A percentile compares a stretch with the other conserved stretches of the same genome.
phyloP scores from a whole-genome alignment of 345 rosid species.

The Excoecaria cochinchinensis region DNA sequence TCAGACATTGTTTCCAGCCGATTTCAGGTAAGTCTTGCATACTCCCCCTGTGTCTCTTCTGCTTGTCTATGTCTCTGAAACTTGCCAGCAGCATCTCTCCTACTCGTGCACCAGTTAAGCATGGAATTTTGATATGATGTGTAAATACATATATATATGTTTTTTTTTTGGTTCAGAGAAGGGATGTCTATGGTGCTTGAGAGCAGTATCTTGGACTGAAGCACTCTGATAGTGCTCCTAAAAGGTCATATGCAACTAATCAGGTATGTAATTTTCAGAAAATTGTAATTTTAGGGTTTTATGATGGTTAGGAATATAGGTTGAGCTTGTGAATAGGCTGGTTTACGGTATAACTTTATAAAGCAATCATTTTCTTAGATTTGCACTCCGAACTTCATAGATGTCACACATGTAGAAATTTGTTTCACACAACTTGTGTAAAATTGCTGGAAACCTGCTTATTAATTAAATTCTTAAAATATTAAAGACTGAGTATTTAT shows the following conservation, averaged over 20 bases:
- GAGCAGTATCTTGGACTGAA: conserved; percentile 97
- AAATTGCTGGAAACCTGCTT: no score
- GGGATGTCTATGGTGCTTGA: conserved; percentile 93
- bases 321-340: no score
- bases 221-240: conserved; percentile 82
- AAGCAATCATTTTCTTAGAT: no score
- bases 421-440: no score
- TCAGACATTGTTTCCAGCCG: conserved; percentile 28
- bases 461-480: no score
- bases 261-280: conserved; percentile 46
- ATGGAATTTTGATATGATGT: not conserved
- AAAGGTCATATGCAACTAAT: conserved; percentile 71
- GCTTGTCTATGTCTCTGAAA: not conserved
- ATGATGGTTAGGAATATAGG: no score
- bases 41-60: not conserved
- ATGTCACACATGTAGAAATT: no score
- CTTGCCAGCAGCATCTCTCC: not conserved
- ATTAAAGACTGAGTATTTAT: no score
- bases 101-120: not conserved
- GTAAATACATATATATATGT: not conserved
- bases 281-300: no score
- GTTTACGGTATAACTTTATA: no score
- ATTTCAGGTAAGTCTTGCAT: conserved; percentile 25
- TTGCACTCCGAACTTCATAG: no score
- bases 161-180: conserved; percentile 42